Evolutionary conservation across 495 filamentous ascomycete genomes (phyloP).

Genomic region (Tuber aestivum): DNA sequence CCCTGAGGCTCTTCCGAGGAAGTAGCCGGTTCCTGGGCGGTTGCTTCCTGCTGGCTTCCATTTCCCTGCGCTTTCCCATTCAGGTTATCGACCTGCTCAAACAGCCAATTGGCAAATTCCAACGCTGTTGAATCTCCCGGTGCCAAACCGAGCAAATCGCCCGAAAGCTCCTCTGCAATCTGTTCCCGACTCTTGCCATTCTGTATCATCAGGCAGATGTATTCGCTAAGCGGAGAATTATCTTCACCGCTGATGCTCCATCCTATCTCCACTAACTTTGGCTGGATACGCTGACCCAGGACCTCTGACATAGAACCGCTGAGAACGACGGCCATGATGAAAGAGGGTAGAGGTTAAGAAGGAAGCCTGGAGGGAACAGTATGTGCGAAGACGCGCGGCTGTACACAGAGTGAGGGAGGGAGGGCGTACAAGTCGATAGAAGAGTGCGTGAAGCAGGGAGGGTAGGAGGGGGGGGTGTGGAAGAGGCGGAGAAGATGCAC

Average conservation of each 20-base stretch:
- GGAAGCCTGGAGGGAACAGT: not conserved
- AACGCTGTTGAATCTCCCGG: conserved; percentile 75
- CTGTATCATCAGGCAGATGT: conserved; percentile 91
- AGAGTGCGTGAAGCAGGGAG: not conserved
- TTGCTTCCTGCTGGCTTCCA: conserved; percentile 44
- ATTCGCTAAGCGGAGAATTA: conserved; percentile 82
- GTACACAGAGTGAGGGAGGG: not conserved
- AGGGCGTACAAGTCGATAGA: not conserved
- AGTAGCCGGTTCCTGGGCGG: conserved; percentile 28
- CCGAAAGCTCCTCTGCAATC: conserved; percentile 80
- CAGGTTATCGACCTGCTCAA: conserved; percentile 69
- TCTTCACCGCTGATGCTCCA: conserved; percentile 77
- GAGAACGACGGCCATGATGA: conserved; percentile 60
- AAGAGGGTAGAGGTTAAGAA: conserved; percentile 2
- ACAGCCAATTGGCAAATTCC: conserved; percentile 86
- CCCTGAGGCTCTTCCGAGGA: conserved; percentile 33
- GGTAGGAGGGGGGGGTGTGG: not conserved
- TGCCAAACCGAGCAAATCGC: conserved; percentile 75
- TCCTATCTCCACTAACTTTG: conserved; percentile 91
- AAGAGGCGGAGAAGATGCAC: conserved; percentile 14
- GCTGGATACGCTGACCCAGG: conserved; percentile 70
- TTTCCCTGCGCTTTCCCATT: conserved; percentile 50
- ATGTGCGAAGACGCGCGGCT: conserved; percentile 7
- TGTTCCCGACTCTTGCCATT: conserved; percentile 88
- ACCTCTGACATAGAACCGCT: conserved; percentile 76